These are phyloP conservation scores for Trichocomaceae sp. DNA, from an alignment of 2,329 filamentous ascomycete species.

Conservation along the genomic window DNA sequence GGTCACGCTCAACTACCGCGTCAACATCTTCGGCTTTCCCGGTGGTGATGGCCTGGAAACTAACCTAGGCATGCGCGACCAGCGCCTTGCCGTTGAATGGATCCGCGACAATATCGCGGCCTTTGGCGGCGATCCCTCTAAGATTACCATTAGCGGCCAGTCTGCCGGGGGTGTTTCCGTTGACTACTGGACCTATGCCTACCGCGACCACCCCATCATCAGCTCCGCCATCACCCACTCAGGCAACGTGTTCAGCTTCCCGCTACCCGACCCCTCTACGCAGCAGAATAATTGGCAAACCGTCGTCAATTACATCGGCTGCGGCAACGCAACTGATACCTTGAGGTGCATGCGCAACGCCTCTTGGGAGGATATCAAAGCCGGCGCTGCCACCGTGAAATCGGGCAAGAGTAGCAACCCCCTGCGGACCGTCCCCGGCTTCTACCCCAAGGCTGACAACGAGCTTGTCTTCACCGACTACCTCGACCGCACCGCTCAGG, in stretches of 20 bases:
- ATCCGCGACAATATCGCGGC: constrained; percentile 64
- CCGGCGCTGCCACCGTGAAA: constrained; percentile 21
- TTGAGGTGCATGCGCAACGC: constrained; percentile 2
- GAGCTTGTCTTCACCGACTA: constrained; percentile 6
- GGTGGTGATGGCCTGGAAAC: constrained; percentile 47
- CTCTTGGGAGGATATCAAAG: background rate
- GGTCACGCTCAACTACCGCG: constrained; percentile 50
- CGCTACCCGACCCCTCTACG: constrained; percentile 17
- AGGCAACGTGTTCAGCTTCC: constrained; percentile 25
- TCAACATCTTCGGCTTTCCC: constrained; percentile 28
- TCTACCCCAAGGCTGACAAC: constrained; percentile 4
- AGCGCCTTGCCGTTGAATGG: constrained; percentile 67
- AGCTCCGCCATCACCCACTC: background rate
- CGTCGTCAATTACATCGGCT: constrained; percentile 1
- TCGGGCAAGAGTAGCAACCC: constrained; percentile 28
- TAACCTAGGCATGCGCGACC: constrained; percentile 67
- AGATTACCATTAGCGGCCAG: constrained; percentile 75
- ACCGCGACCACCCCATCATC: constrained; percentile 1
- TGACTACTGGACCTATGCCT: constrained; percentile 12
- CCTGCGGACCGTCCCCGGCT: constrained; percentile 19
- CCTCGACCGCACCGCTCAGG: background rate
- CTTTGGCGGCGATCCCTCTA: constrained; percentile 41
- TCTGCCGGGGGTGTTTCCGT: constrained; percentile 48
- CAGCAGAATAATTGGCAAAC: constrained; percentile 3
- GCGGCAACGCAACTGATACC: background rate